Evolutionary conservation across 192 early-diverging fungal species (phyloP), one percentile per base, ranked within the genome.

Genomic region (Coemansia asiatica): DNA sequence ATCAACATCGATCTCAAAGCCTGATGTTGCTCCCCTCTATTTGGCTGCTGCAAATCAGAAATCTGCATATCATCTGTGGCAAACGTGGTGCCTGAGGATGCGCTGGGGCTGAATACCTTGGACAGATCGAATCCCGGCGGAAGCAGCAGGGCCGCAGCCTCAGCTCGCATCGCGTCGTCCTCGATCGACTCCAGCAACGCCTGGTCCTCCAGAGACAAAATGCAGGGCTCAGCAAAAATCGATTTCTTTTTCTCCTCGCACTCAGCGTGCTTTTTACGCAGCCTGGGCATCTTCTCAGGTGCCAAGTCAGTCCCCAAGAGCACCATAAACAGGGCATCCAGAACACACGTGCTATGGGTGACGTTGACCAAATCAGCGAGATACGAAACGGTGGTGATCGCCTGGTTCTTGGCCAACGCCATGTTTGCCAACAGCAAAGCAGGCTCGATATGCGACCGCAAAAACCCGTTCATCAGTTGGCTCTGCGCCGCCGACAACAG

Each of bases 371-470:
- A 49, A 26, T 83, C 81, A 4, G 68, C 59, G 29, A 78, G 40
- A 19, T 83, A 83, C 33, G 68, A 68, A 12, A 75, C 63, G 0
- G 75, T 69, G 2, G 75, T 78, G 49, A 72, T 68, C 0, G 70
- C 79, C 67, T 76, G 79, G 65, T 59, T 80, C n/a, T 33, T 60
- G 3, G 58, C 21, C 7, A 56, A 55, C 25, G 63, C 57, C 62
- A 65, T 64, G 15, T 35, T 59, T 12, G 74, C 58, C 56, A 60
- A 21, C 19, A 72, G 56, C 10, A 76, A 53, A 7, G 79, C 70
- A 2, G 72, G 72, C 66, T 56, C 74, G 1, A 81, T 68, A 26
- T 81, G 79, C 9, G 79, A 72, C 57, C 69, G 69, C 60, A 81
- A 46, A 26, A 73, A 64, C 0, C 69, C 73, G 49, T 69, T 76